A percentile compares a stretch with the other conserved stretches of the same genome.
Evolutionary conservation across 305 asterid genomes (phyloP).

Genomic region (Galium porrigens): DNA sequence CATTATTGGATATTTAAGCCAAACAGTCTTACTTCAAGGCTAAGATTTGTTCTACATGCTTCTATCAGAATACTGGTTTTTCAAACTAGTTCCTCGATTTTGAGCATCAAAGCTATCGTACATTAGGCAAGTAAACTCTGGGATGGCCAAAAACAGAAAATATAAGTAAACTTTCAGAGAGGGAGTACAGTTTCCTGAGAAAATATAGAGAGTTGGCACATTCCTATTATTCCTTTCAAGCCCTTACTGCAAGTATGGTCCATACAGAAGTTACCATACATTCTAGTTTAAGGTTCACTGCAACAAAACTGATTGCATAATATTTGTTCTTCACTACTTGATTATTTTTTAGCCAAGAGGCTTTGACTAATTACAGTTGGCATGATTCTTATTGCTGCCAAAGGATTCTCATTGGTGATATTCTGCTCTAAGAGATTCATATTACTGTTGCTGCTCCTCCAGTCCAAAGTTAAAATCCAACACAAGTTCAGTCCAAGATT

Average conservation of each 20-base stretch:
- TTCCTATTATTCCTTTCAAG: neutral
- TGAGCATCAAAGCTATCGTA: neutral
- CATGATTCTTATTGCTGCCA: neutral
- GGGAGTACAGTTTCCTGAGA: neutral
- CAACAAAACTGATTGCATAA: neutral
- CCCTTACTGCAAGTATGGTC: neutral
- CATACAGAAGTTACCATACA: neutral
- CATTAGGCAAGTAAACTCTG: neutral
- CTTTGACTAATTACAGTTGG: neutral
- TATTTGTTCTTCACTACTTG: neutral
- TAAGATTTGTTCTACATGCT: neutral
- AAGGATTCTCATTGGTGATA: neutral
- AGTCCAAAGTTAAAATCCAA: neutral
- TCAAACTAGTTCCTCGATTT: neutral
- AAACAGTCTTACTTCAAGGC: neutral
- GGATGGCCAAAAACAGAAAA: neutral
- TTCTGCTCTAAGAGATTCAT: neutral
- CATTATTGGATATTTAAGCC: neutral
- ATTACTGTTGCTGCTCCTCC: neutral
- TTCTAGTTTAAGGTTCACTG: neutral
- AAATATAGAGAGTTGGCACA: neutral
- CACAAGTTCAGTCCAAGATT: neutral
- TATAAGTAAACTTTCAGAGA: neutral
- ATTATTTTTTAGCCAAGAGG: neutral
- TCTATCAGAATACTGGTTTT: too few relatives aligned